phyloP scores from a whole-genome alignment of 192 early-diverging fungal genomes.

The Entomortierella parvispora region DNA sequence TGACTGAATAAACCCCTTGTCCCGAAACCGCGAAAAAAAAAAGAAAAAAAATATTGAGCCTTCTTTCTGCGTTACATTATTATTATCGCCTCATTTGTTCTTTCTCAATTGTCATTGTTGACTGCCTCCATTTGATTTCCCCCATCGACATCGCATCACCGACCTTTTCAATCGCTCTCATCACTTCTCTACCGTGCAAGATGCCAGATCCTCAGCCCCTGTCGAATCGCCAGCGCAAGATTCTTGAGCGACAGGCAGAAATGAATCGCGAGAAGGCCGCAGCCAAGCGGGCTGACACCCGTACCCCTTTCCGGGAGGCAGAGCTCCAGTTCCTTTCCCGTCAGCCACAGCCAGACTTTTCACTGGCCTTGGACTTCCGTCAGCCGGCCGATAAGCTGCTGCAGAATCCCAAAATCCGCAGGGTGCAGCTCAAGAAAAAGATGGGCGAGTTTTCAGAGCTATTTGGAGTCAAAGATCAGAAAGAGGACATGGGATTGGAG shows the following conservation, averaged over 20 bases:
- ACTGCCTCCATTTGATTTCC: no score
- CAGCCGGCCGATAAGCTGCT: constrained; percentile 17
- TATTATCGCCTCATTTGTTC: no score
- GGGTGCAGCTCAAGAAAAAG: constrained; percentile 8
- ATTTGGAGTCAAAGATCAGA: constrained; percentile 34
- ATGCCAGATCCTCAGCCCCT: constrained; percentile 16
- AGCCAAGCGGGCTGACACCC: constrained; percentile 31
- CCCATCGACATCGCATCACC: no score
- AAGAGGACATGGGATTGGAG: constrained; percentile 1
- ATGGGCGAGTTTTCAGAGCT: constrained; percentile 34
- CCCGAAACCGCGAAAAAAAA: no score
- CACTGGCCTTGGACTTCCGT: constrained; percentile 66
- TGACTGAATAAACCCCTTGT: no score
- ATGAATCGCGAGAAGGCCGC: constrained; percentile 31
- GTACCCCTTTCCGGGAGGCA: constrained; percentile 76
- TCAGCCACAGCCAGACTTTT: constrained; percentile 60
- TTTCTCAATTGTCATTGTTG: no score
- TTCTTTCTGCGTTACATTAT: not conserved
- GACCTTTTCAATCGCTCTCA: no score
- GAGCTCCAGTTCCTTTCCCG: constrained; percentile 71
- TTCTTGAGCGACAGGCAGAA: constrained; percentile 45
- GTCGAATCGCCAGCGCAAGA: constrained; percentile 52
- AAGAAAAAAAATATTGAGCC: not conserved
- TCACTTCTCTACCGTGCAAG: not conserved
- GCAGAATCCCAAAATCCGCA: constrained; percentile 22